Conservation (phyloP, 208 protist species). For the Leishmania braziliensis region DNA sequence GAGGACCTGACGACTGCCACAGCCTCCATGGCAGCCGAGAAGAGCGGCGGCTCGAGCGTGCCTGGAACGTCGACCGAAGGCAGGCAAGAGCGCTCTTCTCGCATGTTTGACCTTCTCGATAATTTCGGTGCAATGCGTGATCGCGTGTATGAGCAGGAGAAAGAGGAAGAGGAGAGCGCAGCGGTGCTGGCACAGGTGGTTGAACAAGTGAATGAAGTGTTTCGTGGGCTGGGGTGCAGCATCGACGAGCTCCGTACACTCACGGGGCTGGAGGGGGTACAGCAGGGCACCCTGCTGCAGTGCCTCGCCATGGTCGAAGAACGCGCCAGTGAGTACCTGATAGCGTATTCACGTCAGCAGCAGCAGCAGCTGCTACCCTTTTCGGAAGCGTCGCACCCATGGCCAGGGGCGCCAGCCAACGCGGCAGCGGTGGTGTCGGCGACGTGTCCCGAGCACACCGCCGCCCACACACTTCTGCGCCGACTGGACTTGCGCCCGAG, state of each 20-base stretch:
- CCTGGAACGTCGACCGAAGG: background rate
- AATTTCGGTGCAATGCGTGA: constrained; percentile 33
- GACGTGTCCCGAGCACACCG: constrained; percentile 6
- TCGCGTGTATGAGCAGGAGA: constrained; percentile 27
- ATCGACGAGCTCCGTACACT: constrained; percentile 20
- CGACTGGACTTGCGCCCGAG: constrained; percentile 38
- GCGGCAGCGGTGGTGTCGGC: background rate
- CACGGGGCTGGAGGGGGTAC: constrained; percentile 38
- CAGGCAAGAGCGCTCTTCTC: constrained; percentile 1
- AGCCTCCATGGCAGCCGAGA: background rate
- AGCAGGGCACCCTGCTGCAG: constrained; percentile 29
- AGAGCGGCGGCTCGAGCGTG: background rate
- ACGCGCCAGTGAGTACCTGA: constrained; percentile 75
- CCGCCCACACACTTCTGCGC: constrained; percentile 43
- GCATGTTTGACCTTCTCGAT: constrained; percentile 21
- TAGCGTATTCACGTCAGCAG: constrained; percentile 38
- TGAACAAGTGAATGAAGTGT: constrained; percentile 40
- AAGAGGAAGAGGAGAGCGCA: constrained; percentile 24
- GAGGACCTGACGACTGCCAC: constrained; percentile 5
- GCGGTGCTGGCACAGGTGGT: constrained; percentile 36
- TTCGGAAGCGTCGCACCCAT: constrained; percentile 7
- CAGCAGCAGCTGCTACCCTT: background rate
- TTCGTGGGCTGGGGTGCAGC: constrained; percentile 54
- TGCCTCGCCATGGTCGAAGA: constrained; percentile 75
- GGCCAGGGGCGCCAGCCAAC: background rate